phyloP scores from a whole-genome alignment of 495 filamentous ascomycete species.

The Penicillium odoratum region DNA sequence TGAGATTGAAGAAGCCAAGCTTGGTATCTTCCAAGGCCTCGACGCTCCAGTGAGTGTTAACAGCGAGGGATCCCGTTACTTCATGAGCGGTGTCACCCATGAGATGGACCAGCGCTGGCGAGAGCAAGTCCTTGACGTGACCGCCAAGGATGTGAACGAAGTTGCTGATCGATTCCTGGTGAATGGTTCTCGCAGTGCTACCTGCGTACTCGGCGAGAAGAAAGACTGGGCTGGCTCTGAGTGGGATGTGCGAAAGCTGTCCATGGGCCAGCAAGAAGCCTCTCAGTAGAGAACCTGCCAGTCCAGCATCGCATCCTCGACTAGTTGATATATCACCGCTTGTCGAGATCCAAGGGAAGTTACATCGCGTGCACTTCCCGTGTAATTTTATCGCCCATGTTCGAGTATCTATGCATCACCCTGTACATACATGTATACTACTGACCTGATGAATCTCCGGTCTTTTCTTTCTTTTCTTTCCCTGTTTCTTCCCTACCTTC shows the following conservation, averaged over 20 bases:
- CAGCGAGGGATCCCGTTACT: slow-evolving; percentile 80
- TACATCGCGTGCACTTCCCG: not conserved
- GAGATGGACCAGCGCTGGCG: slow-evolving; percentile 87
- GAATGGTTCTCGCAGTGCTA: slow-evolving; percentile 55
- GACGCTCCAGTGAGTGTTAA: slow-evolving; percentile 90
- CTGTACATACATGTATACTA: slow-evolving; percentile 34
- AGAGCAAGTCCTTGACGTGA: slow-evolving; percentile 86
- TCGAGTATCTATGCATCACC: slow-evolving; percentile 12
- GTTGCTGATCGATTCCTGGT: slow-evolving; percentile 83
- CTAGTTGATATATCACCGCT: not conserved
- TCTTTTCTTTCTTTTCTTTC: slow-evolving; percentile 11
- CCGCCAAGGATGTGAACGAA: slow-evolving; percentile 71
- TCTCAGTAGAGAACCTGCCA: not conserved
- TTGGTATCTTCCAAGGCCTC: slow-evolving; percentile 92
- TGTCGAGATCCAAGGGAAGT: slow-evolving; percentile 3
- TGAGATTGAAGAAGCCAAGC: slow-evolving; percentile 93
- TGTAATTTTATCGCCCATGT: slow-evolving; percentile 26
- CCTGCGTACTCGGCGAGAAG: slow-evolving; percentile 78
- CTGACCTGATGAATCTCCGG: slow-evolving; percentile 12
- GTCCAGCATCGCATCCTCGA: not conserved
- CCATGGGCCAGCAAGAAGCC: slow-evolving; percentile 30
- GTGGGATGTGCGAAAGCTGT: slow-evolving; percentile 48
- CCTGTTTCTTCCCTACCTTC: slow-evolving; percentile 1
- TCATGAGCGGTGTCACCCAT: slow-evolving; percentile 79
- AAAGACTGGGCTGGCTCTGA: slow-evolving; percentile 65